A percentile compares a stretch with the other conserved stretches of the same genome.
phyloP scores from a whole-genome alignment of 352 stramenopile genomes.

The Phytophthora colocasiae region DNA sequence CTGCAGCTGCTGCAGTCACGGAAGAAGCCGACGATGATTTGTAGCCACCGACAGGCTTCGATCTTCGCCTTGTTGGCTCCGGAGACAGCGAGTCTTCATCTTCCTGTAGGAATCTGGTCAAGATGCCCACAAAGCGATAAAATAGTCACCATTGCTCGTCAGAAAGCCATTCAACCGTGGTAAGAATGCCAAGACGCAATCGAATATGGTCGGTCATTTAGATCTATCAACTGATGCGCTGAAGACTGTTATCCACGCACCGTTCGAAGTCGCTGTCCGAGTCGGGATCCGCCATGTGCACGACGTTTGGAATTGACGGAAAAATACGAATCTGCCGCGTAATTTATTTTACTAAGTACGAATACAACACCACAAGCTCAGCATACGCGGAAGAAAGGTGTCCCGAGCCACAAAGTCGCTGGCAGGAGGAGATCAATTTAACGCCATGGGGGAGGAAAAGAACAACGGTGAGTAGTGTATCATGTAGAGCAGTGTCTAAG shows the following conservation, averaged over 20 bases:
- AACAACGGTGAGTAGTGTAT: constrained; percentile 23
- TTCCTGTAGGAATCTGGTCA: constrained; percentile 60
- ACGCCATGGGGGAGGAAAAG: constrained; percentile 62
- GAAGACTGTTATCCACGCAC: constrained; percentile 32
- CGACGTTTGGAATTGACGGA: constrained; percentile 15
- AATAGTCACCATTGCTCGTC: constrained; percentile 8
- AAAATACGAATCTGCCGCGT: constrained; percentile 27
- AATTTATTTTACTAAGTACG: constrained; percentile 21
- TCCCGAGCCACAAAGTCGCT: constrained; percentile 2
- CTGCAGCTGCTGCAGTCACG: constrained; percentile 57
- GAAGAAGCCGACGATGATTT: constrained; percentile 38
- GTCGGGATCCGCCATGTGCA: constrained; percentile 39
- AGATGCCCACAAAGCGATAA: constrained; percentile 14
- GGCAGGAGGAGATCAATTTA: neutral
- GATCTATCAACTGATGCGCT: neutral
- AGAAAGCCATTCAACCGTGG: constrained; percentile 12
- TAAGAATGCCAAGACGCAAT: neutral
- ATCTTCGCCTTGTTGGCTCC: constrained; percentile 30
- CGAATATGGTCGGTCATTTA: neutral
- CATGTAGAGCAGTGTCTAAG: neutral
- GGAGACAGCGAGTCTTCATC: constrained; percentile 61
- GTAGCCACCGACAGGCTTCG: constrained; percentile 7
- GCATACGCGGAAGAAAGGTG: neutral
- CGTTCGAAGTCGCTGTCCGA: constrained; percentile 72
- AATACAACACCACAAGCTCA: constrained; percentile 12